phyloP scores from a whole-genome alignment of 768 basidiomycete genomes.

The Lactarius quietus region DNA sequence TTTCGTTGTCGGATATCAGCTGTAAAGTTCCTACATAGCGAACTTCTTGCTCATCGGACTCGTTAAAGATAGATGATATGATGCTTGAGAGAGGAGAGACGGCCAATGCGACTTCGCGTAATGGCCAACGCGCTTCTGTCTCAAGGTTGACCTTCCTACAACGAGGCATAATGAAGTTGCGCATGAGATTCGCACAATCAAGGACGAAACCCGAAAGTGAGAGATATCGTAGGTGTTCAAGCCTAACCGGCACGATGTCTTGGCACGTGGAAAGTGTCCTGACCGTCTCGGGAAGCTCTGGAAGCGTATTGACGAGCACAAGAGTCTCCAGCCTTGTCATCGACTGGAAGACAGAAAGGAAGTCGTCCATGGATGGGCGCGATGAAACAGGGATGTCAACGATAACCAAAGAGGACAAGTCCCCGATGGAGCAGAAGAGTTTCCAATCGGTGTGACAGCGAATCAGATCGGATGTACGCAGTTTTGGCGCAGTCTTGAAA shows the following conservation, averaged over 20 bases:
- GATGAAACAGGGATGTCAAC: not conserved
- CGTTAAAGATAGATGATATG: constrained; percentile 14
- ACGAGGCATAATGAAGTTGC: constrained; percentile 9
- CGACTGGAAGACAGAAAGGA: constrained; percentile 5
- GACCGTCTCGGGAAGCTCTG: constrained; percentile 5
- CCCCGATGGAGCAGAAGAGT: constrained; percentile 3
- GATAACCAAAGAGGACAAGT: constrained; percentile 15
- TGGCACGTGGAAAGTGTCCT: constrained; percentile 8
- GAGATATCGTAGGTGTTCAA: constrained; percentile 3
- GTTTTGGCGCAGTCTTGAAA: constrained; percentile 7
- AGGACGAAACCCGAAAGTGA: constrained; percentile 7
- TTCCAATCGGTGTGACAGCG: constrained; percentile 17
- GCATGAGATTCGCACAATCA: constrained; percentile 17
- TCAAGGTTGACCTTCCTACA: constrained; percentile 4
- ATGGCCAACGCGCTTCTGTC: not conserved
- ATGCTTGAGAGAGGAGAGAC: constrained; percentile 6
- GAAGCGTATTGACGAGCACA: constrained; percentile 1
- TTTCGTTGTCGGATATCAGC: not conserved
- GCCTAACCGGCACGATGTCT: constrained; percentile 1
- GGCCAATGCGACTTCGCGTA: constrained; percentile 9
- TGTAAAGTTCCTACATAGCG: constrained; percentile 6
- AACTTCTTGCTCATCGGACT: constrained; percentile 2
- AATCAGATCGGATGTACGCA: constrained; percentile 8
- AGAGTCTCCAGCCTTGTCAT: constrained; percentile 15
- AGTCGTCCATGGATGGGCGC: constrained; percentile 7